phyloP scores from a whole-genome alignment of 177 flowering plant species.

The Vitis hybrid region DNA sequence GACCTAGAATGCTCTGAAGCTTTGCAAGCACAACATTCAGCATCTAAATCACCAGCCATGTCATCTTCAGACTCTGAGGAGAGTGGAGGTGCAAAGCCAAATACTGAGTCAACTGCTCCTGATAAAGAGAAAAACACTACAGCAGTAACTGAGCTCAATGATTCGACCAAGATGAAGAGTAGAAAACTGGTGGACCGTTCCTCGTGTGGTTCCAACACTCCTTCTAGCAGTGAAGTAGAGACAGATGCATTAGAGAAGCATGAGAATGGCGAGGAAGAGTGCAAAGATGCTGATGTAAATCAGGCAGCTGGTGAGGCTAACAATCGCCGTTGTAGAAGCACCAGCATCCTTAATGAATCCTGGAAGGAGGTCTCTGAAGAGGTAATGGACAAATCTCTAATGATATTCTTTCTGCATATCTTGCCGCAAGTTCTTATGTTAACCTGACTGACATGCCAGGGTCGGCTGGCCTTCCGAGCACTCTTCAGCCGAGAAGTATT shows the following conservation, averaged over 20 bases:
- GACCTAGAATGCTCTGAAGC: slow-evolving; percentile 46
- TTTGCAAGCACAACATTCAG: slow-evolving; percentile 41
- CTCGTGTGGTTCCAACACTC: slow-evolving; percentile 91
- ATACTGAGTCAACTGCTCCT: slow-evolving; percentile 16
- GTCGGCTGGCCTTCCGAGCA: slow-evolving; percentile 88
- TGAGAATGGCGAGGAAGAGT: slow-evolving; percentile 50
- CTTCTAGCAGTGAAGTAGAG: slow-evolving; percentile 92
- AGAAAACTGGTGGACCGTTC: slow-evolving; percentile 79
- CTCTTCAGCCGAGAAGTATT: slow-evolving; percentile 73
- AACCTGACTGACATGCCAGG: slow-evolving; percentile 40
- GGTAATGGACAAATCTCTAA: slow-evolving; percentile 35
- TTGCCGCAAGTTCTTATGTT: slow-evolving; percentile 5
- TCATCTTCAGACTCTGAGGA: slow-evolving; percentile 62
- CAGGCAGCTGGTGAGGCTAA: slow-evolving; percentile 36
- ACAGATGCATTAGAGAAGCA: slow-evolving; percentile 58
- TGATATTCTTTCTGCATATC: slow-evolving; percentile 6
- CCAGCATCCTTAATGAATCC: slow-evolving; percentile 47
- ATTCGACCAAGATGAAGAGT: slow-evolving; percentile 42
- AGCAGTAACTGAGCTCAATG: slow-evolving; percentile 28
- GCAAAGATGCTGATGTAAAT: slow-evolving; percentile 44
- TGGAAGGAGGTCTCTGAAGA: slow-evolving; percentile 97
- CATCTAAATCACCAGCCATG: slow-evolving; percentile 40
- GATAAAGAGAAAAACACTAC: slow-evolving; percentile 31
- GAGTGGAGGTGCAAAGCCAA: slow-evolving; percentile 34
- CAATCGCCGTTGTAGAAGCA: slow-evolving; percentile 56